Percentiles rank a stretch among this genome's conserved stretches.
Evolutionary conservation across 2,329 filamentous ascomycete genomes (phyloP).

Genomic region (Penicillium expansum): DNA sequence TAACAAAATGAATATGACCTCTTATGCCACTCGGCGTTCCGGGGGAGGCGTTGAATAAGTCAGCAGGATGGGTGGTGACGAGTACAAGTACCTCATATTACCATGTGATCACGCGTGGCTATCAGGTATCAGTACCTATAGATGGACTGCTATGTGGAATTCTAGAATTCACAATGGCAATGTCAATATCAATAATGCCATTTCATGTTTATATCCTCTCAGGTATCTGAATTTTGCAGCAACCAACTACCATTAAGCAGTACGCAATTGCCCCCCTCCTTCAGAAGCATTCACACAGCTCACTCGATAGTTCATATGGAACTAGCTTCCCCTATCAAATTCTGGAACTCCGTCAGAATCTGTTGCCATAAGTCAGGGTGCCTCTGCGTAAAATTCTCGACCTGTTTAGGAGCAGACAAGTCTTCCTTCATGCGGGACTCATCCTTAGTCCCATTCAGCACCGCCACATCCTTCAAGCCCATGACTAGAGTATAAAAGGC

Average conservation of each 20-base stretch:
- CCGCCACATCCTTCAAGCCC: slow-evolving; percentile 48
- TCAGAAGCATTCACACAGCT: background rate
- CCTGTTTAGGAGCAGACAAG: slow-evolving; percentile 44
- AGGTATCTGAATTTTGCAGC: background rate
- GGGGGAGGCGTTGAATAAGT: slow-evolving; percentile 2
- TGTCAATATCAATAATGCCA: background rate
- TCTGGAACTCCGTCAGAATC: slow-evolving; percentile 51
- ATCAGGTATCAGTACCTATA: background rate
- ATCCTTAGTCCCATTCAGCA: slow-evolving; percentile 59
- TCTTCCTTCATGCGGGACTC: slow-evolving; percentile 53
- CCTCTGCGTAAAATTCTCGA: slow-evolving; percentile 45
- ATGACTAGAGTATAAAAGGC: slow-evolving; percentile 59
- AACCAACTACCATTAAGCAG: background rate
- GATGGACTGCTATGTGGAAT: background rate
- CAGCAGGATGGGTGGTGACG: background rate
- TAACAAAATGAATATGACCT: background rate
- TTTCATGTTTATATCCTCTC: background rate
- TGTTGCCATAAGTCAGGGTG: slow-evolving; percentile 52
- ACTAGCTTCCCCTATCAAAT: slow-evolving; percentile 32
- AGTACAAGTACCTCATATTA: background rate
- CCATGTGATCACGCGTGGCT: background rate
- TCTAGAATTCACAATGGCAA: background rate
- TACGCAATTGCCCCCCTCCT: background rate
- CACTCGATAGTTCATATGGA: background rate
- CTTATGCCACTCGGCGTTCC: background rate